Percentiles rank a stretch among this genome's conserved stretches.
phyloP scores from a whole-genome alignment of 2,329 filamentous ascomycete genomes.

The Dothistroma septosporum region DNA sequence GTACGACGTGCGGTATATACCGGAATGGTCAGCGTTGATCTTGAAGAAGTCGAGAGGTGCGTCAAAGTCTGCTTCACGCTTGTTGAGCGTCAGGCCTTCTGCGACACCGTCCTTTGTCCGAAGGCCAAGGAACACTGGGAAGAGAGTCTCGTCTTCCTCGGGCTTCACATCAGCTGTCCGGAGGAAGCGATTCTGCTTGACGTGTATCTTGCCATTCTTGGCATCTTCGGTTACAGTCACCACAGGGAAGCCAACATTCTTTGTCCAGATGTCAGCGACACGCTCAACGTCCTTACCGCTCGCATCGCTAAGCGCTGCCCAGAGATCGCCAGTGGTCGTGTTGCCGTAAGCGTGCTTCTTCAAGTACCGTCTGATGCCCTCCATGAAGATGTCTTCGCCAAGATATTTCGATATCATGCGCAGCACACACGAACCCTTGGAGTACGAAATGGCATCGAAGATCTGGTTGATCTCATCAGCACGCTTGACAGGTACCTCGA shows the following conservation, averaged over 20 bases:
- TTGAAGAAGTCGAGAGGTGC: slow-evolving; percentile 88
- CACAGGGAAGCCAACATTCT: slow-evolving; percentile 90
- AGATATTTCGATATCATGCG: slow-evolving; percentile 97
- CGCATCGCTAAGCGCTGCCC: slow-evolving; percentile 79
- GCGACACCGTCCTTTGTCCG: slow-evolving; percentile 80
- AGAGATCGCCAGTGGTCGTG: slow-evolving; percentile 85
- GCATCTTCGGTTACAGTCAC: slow-evolving; percentile 77
- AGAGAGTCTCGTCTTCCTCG: slow-evolving; percentile 83
- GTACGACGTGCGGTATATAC: slow-evolving; percentile 88
- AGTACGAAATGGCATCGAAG: slow-evolving; percentile 96
- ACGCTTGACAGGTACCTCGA: slow-evolving; percentile 92
- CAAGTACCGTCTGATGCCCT: slow-evolving; percentile 84
- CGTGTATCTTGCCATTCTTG: slow-evolving; percentile 65
- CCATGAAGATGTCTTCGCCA: slow-evolving; percentile 87
- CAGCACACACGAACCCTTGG: slow-evolving; percentile 90
- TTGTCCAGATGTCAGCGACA: slow-evolving; percentile 95
- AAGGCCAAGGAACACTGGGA: slow-evolving; percentile 83
- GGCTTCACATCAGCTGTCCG: slow-evolving; percentile 89
- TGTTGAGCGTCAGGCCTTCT: slow-evolving; percentile 66
- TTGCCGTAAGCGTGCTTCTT: slow-evolving; percentile 97
- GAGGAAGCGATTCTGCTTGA: slow-evolving; percentile 94
- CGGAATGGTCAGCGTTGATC: slow-evolving; percentile 90
- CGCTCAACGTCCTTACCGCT: slow-evolving; percentile 87
- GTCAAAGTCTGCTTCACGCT: slow-evolving; percentile 73
- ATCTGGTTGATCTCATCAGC: slow-evolving; percentile 98